phyloP scores from a whole-genome alignment of 2,329 filamentous ascomycete species.

The Talaromyces sp. region DNA sequence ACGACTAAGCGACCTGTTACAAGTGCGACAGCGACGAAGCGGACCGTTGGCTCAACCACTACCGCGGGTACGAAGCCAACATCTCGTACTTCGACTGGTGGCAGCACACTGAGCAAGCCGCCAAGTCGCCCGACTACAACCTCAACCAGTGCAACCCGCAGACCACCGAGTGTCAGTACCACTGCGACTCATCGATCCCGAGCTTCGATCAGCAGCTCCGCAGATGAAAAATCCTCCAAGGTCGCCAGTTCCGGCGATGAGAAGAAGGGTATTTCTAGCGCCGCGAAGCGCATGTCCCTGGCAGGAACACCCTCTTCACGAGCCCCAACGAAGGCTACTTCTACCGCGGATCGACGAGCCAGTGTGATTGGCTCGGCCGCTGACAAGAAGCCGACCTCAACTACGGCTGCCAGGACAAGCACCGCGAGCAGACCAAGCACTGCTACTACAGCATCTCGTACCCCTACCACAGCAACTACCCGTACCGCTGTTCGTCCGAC shows the following conservation, averaged over 20 bases:
- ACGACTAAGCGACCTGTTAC: constrained; percentile 26
- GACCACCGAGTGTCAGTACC: constrained; percentile 30
- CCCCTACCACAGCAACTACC: constrained; percentile 25
- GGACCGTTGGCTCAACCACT: constrained; percentile 30
- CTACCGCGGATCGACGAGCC: constrained; percentile 37
- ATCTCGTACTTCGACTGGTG: constrained; percentile 30
- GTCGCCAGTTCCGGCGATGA: constrained; percentile 46
- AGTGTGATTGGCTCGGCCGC: constrained; percentile 36
- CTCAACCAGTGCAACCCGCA: constrained; percentile 7
- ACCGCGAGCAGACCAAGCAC: constrained; percentile 13
- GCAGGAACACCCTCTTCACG: constrained; percentile 37
- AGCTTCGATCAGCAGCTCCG: constrained; percentile 43
- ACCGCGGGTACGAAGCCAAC: constrained; percentile 28
- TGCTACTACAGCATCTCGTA: constrained; percentile 24
- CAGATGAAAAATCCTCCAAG: constrained; percentile 40
- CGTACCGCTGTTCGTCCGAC: constrained; percentile 26
- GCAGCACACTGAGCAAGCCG: constrained; percentile 44
- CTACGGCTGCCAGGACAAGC: constrained; percentile 25
- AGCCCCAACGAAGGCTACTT: constrained; percentile 34
- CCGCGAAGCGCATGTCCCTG: constrained; percentile 46
- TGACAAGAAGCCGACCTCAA: constrained; percentile 31
- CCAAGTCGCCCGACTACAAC: constrained; percentile 38
- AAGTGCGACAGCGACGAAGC: constrained; percentile 35
- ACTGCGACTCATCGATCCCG: constrained; percentile 41
- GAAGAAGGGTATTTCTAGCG: constrained; percentile 40